Evolutionary conservation across 345 rosid genomes (phyloP), one percentile per base, ranked within the genome.

Genomic region (Turnera subulata): DNA sequence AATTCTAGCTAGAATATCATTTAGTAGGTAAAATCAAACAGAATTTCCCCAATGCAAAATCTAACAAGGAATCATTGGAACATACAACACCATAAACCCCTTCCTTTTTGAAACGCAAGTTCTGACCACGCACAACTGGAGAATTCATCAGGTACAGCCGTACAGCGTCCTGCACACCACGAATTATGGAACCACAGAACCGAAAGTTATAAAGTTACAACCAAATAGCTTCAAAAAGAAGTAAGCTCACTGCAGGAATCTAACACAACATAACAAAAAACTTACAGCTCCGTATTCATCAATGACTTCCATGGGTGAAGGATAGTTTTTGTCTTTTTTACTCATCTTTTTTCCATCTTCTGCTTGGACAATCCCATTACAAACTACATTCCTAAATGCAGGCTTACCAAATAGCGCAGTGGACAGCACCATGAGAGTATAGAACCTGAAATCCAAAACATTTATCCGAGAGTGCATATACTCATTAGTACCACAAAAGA

Each of bases 291-390:
- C 99, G 57, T 90, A 84, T 48, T 88, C 93, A 78, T 84, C 63
- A 50, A 94, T 90, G 59, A 94, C 91, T 15, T 94, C 92, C 72
- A 80, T 58, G 29, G 99, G 99, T 14, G 92, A 80, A 20, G 99
- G 99, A 71, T 90, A 94, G 60, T 94, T 94, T 71, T 71, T 82
- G 71, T 88, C 70, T 55, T 78, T 90, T 73, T 94, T 90, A 78
- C 86, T 76, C 99, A 94, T 94, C 83, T 94, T 94, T 75, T 84
- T 94, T 49, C 99, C 99, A 84, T 94, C 99, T 66, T 88, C 93
- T 21, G 93, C 97, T 64, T 88, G 84, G 35, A 94, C 97, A 69
- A 85, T 96, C 43, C 99, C 99, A 73, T 90, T 94, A 85, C 99
- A 94, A 49, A 94, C 81, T 44, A 94, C 83, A 78, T 90, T 85